These are phyloP conservation scores for Crotalaria pallida DNA, from an alignment of 306 rosid species.

Conservation along the genomic window DNA sequence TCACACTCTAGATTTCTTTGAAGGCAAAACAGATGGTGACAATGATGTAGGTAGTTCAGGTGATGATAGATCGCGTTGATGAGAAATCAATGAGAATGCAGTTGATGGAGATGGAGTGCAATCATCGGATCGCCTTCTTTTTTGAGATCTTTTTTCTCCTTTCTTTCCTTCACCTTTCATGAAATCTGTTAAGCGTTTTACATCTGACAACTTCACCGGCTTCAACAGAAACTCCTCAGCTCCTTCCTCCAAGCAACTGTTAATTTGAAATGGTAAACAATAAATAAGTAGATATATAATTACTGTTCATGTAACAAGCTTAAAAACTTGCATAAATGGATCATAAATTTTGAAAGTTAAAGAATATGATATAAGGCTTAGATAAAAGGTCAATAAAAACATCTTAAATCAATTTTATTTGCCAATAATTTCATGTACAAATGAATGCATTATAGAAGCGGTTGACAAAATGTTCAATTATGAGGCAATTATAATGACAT, in stretches of 20 bases:
- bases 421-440: not conserved
- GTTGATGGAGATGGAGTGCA: constrained; percentile 8
- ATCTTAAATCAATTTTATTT: not conserved
- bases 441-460: too few relatives aligned
- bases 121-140: constrained; percentile 51
- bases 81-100: not conserved
- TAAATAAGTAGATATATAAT: not conserved
- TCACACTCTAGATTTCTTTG: constrained; percentile 49
- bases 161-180: constrained; percentile 55
- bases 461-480: not conserved
- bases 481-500: constrained; percentile 12
- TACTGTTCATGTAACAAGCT: not conserved
- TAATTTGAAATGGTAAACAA: not conserved
- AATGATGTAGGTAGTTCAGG: not conserved
- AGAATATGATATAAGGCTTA: not conserved
- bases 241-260: constrained; percentile 93
- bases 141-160: constrained; percentile 22
- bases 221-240: constrained; percentile 88
- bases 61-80: constrained; percentile 26
- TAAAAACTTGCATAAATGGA: not conserved
- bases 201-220: constrained; percentile 83
- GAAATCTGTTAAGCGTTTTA: constrained; percentile 67
- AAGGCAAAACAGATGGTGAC: constrained; percentile 7
- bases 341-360: not conserved
- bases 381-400: too few relatives aligned